Evolutionary conservation across 148 eudicot species (phyloP).

Genomic region (Rhododendron griersonianum): DNA sequence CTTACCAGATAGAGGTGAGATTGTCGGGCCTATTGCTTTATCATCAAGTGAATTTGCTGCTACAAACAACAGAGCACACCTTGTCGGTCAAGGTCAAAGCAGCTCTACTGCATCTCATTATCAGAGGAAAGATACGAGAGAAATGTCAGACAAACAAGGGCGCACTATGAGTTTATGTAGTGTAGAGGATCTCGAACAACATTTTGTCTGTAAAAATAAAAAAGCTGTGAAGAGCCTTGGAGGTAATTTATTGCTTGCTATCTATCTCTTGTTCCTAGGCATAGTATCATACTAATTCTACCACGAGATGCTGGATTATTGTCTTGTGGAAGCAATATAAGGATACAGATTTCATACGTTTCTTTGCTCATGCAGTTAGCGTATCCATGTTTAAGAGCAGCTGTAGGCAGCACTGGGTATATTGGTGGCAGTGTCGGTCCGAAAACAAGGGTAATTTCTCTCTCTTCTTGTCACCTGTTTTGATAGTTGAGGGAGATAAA

Average conservation of each 20-base stretch:
- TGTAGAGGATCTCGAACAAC: neutral
- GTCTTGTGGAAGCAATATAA: neutral
- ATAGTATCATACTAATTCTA: neutral
- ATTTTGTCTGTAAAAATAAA: neutral
- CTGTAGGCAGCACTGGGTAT: neutral
- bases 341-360: neutral
- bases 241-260: neutral
- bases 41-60: neutral
- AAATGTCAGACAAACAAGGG: neutral
- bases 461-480: neutral
- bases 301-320: neutral
- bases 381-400: neutral
- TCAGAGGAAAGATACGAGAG: neutral
- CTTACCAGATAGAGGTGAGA: neutral
- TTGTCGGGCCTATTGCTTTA: neutral
- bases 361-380: neutral
- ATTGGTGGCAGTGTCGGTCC: neutral
- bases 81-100: neutral
- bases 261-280: neutral
- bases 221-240: neutral
- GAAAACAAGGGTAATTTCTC: neutral
- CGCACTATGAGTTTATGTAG: neutral
- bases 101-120: neutral
- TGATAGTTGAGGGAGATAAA: neutral
- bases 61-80: conserved; percentile 18